Evolutionary conservation across 345 rosid species (phyloP), one percentile per base, ranked within the genome.

Genomic region (Crucihimalaya himalaica): DNA sequence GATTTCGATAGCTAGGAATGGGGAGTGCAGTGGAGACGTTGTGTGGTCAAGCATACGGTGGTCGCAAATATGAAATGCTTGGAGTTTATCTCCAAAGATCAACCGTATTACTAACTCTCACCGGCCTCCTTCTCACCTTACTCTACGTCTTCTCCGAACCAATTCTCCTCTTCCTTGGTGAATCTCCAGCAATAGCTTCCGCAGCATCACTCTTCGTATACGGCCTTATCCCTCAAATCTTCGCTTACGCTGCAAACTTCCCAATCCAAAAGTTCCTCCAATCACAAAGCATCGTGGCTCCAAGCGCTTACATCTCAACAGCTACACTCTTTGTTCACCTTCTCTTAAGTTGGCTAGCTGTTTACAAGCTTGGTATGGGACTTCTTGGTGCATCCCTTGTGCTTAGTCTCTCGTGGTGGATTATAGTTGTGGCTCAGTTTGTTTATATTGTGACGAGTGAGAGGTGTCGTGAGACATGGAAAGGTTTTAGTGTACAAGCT

Each of bases 21-120:
- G 92, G 96, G 39, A 87, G 92, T 55, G 92, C 90, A 9, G 92
- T 86, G 66, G 92, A 87, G 77, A 89, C 96, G 0, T 51, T 89
- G 13, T 87, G 96, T 47, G 96, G 96, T 10, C 92, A 89, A 81
- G 92, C 90, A 0, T 87, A 54, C 63, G 96, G 96, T 3, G 92
- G 87, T 4, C 23, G 46, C 8, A 83, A 78, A 45, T 83, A 75
- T 57, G 86, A 76, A 15, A 81, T 83, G 85, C 79, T 89, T 3
- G 95, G 95, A 10, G 11, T 85, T 28, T 89, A 87, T 71, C 81
- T 89, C 5, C 91, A 89, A 43, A 73, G 87, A 79, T 81, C 95
- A 63, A 72, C 86, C 4, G 48, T 89, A n/a, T 79, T 89, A 25
- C 83, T 89, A 1, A 74, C 72, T 5, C 71, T 79, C 37, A 82